A percentile compares a stretch with the other conserved stretches of the same genome.
phyloP scores from a whole-genome alignment of 2,329 filamentous ascomycete genomes.

The Metarhizium robertsii region DNA sequence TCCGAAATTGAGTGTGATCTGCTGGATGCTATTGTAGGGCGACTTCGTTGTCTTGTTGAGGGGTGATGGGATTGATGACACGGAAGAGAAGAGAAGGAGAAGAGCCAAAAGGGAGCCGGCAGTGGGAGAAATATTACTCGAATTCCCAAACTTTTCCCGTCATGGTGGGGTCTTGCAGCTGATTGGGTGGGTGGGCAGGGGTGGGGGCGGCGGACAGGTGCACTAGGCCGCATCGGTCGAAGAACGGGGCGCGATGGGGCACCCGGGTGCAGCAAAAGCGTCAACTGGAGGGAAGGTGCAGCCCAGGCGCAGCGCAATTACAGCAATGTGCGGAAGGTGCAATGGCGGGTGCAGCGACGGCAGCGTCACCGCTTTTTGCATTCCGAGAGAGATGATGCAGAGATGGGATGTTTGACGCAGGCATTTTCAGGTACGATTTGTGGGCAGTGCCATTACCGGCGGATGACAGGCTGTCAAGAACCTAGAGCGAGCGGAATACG shows the following conservation, averaged over 20 bases:
- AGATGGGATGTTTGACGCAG: not conserved
- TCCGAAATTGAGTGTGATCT: constrained; percentile 31
- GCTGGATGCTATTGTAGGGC: constrained; percentile 25
- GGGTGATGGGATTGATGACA: constrained; percentile 20
- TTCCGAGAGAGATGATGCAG: not conserved
- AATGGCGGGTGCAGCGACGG: not conserved
- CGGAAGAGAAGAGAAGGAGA: constrained; percentile 18
- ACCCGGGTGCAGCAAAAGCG: not conserved
- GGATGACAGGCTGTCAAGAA: no score
- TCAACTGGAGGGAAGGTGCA: not conserved
- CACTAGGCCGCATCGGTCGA: constrained; percentile 6
- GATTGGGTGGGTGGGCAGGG: constrained; percentile 10
- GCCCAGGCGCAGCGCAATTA: not conserved
- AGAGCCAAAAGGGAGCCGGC: constrained; percentile 8
- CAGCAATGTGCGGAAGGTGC: not conserved
- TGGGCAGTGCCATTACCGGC: no score
- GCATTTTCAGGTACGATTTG: no score
- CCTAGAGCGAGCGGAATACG: no score
- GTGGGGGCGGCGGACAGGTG: constrained; percentile 1
- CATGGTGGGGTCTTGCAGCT: constrained; percentile 13
- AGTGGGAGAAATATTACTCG: constrained; percentile 9
- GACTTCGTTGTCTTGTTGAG: constrained; percentile 56
- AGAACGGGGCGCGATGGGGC: not conserved
- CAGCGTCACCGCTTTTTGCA: constrained; percentile 2
- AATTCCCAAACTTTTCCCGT: constrained; percentile 11